These are phyloP conservation scores for Lenzites betulinus DNA, from an alignment of 768 basidiomycete genomes.

Conservation along the genomic window DNA sequence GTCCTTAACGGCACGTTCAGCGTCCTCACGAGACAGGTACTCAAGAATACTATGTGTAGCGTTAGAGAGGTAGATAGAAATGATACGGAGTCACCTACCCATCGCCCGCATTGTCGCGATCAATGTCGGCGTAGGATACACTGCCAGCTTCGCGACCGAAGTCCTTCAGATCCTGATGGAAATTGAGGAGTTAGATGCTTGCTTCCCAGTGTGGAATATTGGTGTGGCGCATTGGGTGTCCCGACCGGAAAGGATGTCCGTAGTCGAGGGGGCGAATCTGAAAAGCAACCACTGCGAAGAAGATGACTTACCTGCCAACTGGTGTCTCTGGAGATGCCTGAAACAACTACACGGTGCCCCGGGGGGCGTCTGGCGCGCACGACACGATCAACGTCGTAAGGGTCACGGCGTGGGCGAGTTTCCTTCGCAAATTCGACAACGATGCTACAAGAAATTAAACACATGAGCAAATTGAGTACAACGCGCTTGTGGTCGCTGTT, in stretches of 20 bases:
- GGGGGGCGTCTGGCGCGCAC: slow-evolving; percentile 75
- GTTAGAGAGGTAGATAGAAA: not conserved
- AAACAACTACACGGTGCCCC: slow-evolving; percentile 82
- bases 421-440: slow-evolving; percentile 98
- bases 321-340: slow-evolving; percentile 89
- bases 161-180: slow-evolving; percentile 91
- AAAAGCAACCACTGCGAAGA: slow-evolving; percentile 16
- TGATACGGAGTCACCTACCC: slow-evolving; percentile 60
- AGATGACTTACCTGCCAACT: slow-evolving; percentile 93
- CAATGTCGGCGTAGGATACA: slow-evolving; percentile 94
- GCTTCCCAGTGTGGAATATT: not conserved
- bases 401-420: slow-evolving; percentile 79
- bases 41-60: slow-evolving; percentile 71
- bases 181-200: slow-evolving; percentile 28
- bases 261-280: slow-evolving; percentile 9
- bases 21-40: slow-evolving; percentile 85
- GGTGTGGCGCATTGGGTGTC: not conserved
- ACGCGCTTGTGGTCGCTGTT: not conserved
- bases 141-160: slow-evolving; percentile 93
- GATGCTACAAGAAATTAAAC: slow-evolving; percentile 63
- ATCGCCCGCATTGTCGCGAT: slow-evolving; percentile 81
- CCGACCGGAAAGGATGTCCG: not conserved
- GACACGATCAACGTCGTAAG: slow-evolving; percentile 65
- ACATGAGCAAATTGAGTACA: not conserved
- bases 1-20: slow-evolving; percentile 89